Conservation (phyloP, 2,329 filamentous ascomycete genomes). For the Diaporthe vaccinii region DNA sequence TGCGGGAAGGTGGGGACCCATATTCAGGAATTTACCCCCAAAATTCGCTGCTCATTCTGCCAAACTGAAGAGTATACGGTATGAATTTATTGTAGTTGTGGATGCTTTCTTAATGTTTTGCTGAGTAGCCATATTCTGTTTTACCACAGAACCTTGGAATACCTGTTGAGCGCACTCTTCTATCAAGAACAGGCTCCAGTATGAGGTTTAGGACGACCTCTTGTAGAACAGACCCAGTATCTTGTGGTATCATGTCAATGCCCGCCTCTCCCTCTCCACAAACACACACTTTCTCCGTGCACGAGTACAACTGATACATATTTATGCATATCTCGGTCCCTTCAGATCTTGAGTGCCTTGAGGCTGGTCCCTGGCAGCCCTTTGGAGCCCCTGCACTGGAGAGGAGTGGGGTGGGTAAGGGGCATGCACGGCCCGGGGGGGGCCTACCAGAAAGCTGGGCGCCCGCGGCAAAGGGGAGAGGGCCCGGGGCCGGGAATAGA, state of each 20-base stretch:
- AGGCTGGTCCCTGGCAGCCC: not conserved
- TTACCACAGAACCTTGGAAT: not conserved
- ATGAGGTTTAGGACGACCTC: not conserved
- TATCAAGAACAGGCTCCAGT: not conserved
- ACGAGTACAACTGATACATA: not conserved
- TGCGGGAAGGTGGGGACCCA: conserved; percentile 7
- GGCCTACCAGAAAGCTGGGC: not conserved
- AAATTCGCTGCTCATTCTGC: not conserved
- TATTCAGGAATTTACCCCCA: not conserved
- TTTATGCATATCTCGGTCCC: not conserved
- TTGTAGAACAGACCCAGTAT: not conserved
- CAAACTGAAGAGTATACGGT: not conserved
- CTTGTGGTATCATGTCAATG: not conserved
- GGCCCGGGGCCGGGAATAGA: conserved; percentile 5
- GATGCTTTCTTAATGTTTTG: not conserved
- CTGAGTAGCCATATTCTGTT: not conserved
- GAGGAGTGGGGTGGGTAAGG: not conserved
- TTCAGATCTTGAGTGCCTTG: not conserved
- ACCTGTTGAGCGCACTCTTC: too few relatives aligned
- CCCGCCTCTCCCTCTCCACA: not conserved
- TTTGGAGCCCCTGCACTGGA: not conserved
- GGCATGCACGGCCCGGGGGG: not conserved
- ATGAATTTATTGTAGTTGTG: not conserved
- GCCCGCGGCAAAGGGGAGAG: not conserved
- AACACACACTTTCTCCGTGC: not conserved